These are phyloP conservation scores for Solanum dulcamara DNA, from an alignment of 257 asterid species.

Conservation along the genomic window DNA sequence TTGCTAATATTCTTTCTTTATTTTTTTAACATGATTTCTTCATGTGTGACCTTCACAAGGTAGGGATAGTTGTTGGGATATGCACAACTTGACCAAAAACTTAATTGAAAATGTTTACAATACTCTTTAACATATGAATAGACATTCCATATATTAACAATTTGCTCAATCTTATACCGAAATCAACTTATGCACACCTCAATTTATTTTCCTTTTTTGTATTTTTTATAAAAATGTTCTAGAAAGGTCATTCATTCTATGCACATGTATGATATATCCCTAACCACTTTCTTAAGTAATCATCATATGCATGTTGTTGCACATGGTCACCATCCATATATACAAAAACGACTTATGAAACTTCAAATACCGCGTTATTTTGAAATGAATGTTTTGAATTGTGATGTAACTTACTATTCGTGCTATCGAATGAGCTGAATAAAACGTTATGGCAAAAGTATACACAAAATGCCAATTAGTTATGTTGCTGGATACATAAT, in stretches of 20 bases:
- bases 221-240: neutral
- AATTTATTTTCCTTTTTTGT: neutral
- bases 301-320: neutral
- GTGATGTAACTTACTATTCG: neutral
- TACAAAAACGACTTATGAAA: neutral
- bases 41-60: too few relatives aligned
- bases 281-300: neutral
- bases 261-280: neutral
- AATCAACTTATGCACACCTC: rapidly evolving
- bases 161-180: neutral
- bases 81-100: neutral
- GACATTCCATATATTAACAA: neutral
- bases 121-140: neutral
- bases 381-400: neutral
- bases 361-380: neutral
- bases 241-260: neutral
- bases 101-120: neutral
- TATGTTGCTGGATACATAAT: neutral
- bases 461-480: neutral
- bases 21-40: neutral
- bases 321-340: neutral
- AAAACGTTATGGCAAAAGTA: neutral
- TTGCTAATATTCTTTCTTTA: neutral
- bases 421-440: neutral
- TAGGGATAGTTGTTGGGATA: neutral